Conservation (phyloP, 1,284 basidiomycete genomes). For the Ceratobasidium sp. region DNA sequence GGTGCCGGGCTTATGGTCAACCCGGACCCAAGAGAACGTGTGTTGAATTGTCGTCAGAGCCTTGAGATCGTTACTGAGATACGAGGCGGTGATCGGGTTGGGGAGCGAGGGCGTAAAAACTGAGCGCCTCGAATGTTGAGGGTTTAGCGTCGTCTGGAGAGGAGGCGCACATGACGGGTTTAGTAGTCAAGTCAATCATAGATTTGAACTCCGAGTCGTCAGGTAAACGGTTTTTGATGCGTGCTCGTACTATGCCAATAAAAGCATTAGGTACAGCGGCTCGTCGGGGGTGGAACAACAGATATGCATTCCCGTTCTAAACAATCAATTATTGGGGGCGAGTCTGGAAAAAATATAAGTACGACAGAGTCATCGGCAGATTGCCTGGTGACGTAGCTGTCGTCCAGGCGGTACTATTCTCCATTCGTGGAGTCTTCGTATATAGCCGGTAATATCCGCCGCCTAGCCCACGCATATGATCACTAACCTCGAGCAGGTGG, state of each 20-base stretch:
- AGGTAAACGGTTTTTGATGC: background rate
- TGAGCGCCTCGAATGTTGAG: constrained; percentile 5
- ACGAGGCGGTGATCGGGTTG: background rate
- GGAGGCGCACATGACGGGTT: background rate
- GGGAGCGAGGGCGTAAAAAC: constrained; percentile 14
- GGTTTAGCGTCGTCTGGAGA: constrained; percentile 14
- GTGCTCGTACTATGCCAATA: constrained; percentile 17
- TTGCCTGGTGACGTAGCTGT: constrained; percentile 81
- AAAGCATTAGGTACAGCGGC: constrained; percentile 66
- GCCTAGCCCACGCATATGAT: constrained; percentile 95
- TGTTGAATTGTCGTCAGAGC: constrained; percentile 23
- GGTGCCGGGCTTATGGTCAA: background rate
- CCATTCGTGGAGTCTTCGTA: constrained; percentile 82
- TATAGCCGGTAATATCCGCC: constrained; percentile 98
- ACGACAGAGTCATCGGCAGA: constrained; percentile 79
- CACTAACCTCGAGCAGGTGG: constrained; percentile 96
- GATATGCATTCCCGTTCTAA: constrained; percentile 92
- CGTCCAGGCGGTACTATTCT: constrained; percentile 99
- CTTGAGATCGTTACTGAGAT: constrained; percentile 17
- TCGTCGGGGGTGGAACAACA: constrained; percentile 94
- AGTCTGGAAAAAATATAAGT: constrained; percentile 58
- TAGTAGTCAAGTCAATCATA: background rate
- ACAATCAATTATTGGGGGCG: background rate
- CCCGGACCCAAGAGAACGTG: constrained; percentile 1
- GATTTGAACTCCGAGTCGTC: background rate